Base-by-base conservation (phyloP, 2,329 filamentous ascomycete genomes). In the Zopfia rhizophila region DNA sequence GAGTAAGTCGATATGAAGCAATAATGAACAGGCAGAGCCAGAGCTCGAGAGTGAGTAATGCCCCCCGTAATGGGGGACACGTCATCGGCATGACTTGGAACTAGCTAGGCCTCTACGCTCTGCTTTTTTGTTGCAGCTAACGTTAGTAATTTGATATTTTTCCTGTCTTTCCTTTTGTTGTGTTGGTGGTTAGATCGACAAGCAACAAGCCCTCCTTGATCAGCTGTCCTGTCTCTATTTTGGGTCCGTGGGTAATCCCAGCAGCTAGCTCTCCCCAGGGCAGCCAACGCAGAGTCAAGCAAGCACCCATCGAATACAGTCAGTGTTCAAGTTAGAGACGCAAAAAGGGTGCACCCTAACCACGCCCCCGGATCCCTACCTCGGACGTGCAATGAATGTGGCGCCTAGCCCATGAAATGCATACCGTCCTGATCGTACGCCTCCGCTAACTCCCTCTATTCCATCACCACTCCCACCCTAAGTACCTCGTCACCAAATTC, bases 281-380 rank as follows among this genome's bases (percentile, higher is more conserved):
- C 62, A 64, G 63, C 65, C 65, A 66, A 56, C 63, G 61, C 64
- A 61, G 44, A 65, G 55, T 60, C 53, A 53, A 63, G 28, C 39
- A 43, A 39, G 56, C 52, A n/a, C n/a, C n/a, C n/a, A n/a, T n/a
- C n/a, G n/a, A n/a, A n/a, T n/a, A n/a, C n/a, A n/a, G n/a, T n/a
- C n/a, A n/a, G n/a, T n/a, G n/a, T n/a, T n/a, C 59, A 63, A 63
- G 61, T 65, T 58, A 58, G 56, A 61, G 55, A 61, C 59, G 53
- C 55, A 23, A 56, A 51, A 38, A 59, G 55, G 51, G 51, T 59
- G 58, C 57, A 58, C 62, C 57, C 54, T 61, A 53, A 64, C 66
- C 60, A 63, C 48, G 45, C 59, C 60, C 61, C 62, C 61, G 63
- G 63, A 69, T 66, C 65, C 65, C 59, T 68, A 61, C 63, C 61